Conservation (phyloP, 495 filamentous ascomycete genomes). For the Lophiostoma macrostomum region DNA sequence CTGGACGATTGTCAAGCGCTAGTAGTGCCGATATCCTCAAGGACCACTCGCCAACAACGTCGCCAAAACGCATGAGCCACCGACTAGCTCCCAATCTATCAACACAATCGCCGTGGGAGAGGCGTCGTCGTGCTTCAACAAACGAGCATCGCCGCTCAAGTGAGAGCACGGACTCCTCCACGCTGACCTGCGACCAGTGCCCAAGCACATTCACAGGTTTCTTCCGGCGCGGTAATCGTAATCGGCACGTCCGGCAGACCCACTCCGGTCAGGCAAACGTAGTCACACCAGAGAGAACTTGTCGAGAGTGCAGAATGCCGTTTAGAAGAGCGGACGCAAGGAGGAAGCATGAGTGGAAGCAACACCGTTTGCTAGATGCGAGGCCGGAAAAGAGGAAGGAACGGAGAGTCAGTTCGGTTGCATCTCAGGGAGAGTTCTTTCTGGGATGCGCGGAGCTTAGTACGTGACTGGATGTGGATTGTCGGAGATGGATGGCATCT, state of each 20-base stretch:
- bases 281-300: too few species aligned
- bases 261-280: not conserved
- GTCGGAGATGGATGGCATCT: too few species aligned
- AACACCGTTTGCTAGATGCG: conserved; percentile 6
- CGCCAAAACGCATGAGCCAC: too few species aligned
- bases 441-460: too few species aligned
- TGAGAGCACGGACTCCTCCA: not conserved
- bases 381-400: not conserved
- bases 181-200: not conserved
- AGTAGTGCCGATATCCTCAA: too few species aligned
- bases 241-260: not conserved
- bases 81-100: too few species aligned
- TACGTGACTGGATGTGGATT: too few species aligned
- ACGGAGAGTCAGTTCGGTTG: not conserved
- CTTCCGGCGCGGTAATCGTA: not conserved
- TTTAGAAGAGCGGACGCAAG: conserved; percentile 12
- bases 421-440: too few species aligned
- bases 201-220: not conserved
- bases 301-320: not conserved
- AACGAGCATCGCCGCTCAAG: not conserved
- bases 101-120: too few species aligned
- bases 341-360: conserved; percentile 25
- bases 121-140: not conserved
- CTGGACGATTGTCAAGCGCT: too few species aligned
- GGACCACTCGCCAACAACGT: too few species aligned